Percentiles rank a stretch among this genome's conserved stretches.
These are phyloP conservation scores for Thermothielavioides terrestris DNA, from an alignment of 495 filamentous ascomycete genomes.

Conservation along the genomic window DNA sequence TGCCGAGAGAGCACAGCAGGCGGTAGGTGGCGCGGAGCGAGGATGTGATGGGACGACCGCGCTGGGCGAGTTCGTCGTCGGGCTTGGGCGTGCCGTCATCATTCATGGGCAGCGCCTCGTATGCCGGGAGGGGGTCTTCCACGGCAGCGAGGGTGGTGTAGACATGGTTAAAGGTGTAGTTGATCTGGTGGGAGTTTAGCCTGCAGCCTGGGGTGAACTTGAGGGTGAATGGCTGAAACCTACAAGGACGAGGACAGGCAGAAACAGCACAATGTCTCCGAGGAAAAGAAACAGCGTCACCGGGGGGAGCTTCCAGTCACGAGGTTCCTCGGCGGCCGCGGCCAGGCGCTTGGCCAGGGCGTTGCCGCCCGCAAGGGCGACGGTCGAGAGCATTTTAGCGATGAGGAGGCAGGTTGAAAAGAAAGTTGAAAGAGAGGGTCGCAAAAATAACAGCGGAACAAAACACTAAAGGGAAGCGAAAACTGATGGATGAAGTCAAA, in stretches of 20 bases:
- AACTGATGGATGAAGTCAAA: background rate
- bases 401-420: background rate
- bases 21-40: constrained; percentile 37
- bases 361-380: constrained; percentile 2
- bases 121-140: constrained; percentile 42
- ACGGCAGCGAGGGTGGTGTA: constrained; percentile 40
- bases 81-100: constrained; percentile 22
- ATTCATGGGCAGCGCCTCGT: constrained; percentile 34
- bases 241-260: constrained; percentile 33
- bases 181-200: constrained; percentile 17
- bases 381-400: constrained; percentile 8
- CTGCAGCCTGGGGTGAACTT: background rate
- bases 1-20: constrained; percentile 27
- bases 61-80: constrained; percentile 16
- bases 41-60: constrained; percentile 30
- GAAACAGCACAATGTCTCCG: constrained; percentile 29
- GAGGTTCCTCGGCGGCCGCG: constrained; percentile 2
- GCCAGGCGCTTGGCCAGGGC: constrained; percentile 8
- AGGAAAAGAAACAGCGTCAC: constrained; percentile 10
- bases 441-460: background rate
- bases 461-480: background rate
- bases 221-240: background rate
- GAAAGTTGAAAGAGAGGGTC: background rate
- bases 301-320: background rate
- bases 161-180: constrained; percentile 33